Percentiles rank a stretch among this genome's conserved stretches.
These are phyloP conservation scores for Penicillium arizonense DNA, from an alignment of 495 filamentous ascomycete genomes.

Conservation along the genomic window DNA sequence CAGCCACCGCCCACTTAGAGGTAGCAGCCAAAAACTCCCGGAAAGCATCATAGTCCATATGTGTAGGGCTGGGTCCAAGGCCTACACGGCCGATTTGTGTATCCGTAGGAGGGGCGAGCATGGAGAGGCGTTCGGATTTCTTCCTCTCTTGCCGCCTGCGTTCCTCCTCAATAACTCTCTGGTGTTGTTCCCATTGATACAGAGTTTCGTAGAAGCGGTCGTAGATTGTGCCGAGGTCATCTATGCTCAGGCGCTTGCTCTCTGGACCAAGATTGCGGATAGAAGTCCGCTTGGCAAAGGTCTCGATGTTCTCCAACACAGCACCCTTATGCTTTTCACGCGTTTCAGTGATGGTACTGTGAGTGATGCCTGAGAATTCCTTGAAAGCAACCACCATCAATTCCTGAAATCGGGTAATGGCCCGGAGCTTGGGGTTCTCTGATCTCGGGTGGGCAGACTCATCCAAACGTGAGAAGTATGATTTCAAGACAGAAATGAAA, in stretches of 20 bases:
- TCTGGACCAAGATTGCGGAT: conserved; percentile 95
- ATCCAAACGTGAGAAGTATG: conserved; percentile 89
- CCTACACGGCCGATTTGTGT: conserved; percentile 73
- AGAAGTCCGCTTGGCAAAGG: conserved; percentile 92
- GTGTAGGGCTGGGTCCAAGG: conserved; percentile 78
- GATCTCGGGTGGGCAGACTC: conserved; percentile 95
- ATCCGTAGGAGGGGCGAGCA: conserved; percentile 39
- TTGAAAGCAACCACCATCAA: conserved; percentile 99
- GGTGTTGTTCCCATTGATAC: conserved; percentile 85
- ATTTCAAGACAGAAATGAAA: conserved; percentile 93
- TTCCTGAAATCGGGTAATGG: conserved; percentile 94
- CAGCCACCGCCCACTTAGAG: conserved; percentile 86
- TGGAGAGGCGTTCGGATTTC: conserved; percentile 50
- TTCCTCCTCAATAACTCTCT: conserved; percentile 70
- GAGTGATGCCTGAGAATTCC: conserved; percentile 93
- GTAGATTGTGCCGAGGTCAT: conserved; percentile 85
- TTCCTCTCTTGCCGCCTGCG: conserved; percentile 58
- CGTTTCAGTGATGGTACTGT: conserved; percentile 84
- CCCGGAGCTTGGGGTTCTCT: conserved; percentile 86
- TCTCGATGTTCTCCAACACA: conserved; percentile 92
- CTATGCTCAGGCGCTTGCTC: conserved; percentile 80
- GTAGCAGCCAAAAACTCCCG: conserved; percentile 88
- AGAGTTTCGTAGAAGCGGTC: conserved; percentile 88
- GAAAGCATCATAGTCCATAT: conserved; percentile 97
- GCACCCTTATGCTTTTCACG: conserved; percentile 89